Evolutionary conservation across 176 grass and related monocot genomes (phyloP).

Genomic region (Calamus simplicifolius): DNA sequence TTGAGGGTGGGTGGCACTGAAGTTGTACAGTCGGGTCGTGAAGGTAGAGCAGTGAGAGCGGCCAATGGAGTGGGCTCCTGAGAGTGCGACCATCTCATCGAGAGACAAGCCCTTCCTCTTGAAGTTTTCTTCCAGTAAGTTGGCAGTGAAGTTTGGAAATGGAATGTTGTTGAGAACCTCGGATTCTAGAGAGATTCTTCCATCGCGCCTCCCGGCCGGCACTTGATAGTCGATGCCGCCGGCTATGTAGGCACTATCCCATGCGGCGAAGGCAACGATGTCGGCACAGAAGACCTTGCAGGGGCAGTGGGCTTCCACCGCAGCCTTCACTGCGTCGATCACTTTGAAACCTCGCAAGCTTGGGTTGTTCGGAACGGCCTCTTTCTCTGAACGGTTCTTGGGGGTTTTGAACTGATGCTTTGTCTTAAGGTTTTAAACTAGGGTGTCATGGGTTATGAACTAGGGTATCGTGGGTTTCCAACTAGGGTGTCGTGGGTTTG

Average conservation of each 20-base stretch:
- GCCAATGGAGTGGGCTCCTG: slow-evolving; percentile 54
- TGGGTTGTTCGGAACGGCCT: slow-evolving; percentile 21
- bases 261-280: slow-evolving; percentile 34
- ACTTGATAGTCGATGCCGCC: slow-evolving; percentile 25
- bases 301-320: slow-evolving; percentile 28
- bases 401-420: too few relatives aligned
- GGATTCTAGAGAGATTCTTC: slow-evolving; percentile 19
- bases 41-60: slow-evolving; percentile 57
- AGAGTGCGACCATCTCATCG: slow-evolving; percentile 55
- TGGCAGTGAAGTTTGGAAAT: slow-evolving; percentile 32
- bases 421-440: too few relatives aligned
- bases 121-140: slow-evolving; percentile 34
- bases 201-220: slow-evolving; percentile 26
- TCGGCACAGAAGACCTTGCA: neutral
- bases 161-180: slow-evolving; percentile 29
- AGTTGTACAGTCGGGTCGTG: slow-evolving; percentile 27
- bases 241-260: slow-evolving; percentile 27
- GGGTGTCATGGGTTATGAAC: too few relatives aligned
- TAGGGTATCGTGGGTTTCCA: too few relatives aligned
- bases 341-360: slow-evolving; percentile 59
- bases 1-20: neutral
- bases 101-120: slow-evolving; percentile 31
- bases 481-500: too few relatives aligned
- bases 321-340: slow-evolving; percentile 34
- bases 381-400: slow-evolving; percentile 27